These are phyloP conservation scores for Leccinum pachyderme DNA, from an alignment of 1,284 basidiomycete species.

Conservation along the genomic window DNA sequence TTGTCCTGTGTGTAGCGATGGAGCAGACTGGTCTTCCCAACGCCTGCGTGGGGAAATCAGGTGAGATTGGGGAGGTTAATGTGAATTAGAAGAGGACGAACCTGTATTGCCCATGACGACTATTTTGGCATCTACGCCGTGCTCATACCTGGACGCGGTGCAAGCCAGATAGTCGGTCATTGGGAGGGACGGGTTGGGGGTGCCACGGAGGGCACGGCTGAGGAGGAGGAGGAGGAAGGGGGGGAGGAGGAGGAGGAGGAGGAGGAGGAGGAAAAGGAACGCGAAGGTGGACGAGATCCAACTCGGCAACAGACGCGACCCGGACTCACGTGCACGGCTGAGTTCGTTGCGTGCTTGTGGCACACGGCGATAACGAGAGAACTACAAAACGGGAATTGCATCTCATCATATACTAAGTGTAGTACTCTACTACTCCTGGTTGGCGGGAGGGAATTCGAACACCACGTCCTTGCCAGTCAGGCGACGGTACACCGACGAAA, in stretches of 20 bases:
- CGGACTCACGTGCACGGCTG: conserved; percentile 30
- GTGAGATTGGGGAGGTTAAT: conserved; percentile 4
- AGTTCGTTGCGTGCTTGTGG: conserved; percentile 22
- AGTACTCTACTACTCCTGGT: conserved; percentile 50
- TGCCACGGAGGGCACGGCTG: conserved; percentile 36
- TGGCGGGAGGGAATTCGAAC: conserved; percentile 80
- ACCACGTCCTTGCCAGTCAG: conserved; percentile 94
- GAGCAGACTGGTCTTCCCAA: conserved; percentile 94
- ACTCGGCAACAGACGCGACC: conserved; percentile 31
- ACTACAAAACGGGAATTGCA: conserved; percentile 29
- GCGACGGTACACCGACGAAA: conserved; percentile 92
- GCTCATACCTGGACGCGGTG: conserved; percentile 64
- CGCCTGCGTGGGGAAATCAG: conserved; percentile 49
- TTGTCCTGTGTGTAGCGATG: conserved; percentile 90
- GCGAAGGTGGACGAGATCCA: conserved; percentile 15
- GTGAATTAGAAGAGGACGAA: conserved; percentile 32
- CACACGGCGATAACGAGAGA: conserved; percentile 8
- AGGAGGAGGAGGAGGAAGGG: conserved; percentile 2
- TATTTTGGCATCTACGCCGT: conserved; percentile 92
- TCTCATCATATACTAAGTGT: no score
- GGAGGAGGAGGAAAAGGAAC: conserved; percentile 14
- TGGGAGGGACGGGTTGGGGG: conserved; percentile 15
- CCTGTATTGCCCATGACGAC: conserved; percentile 97
- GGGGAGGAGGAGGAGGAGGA: conserved; percentile 19
- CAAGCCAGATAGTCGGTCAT: conserved; percentile 50